These are phyloP conservation scores for Gloeophyllum trabeum DNA, from an alignment of 768 basidiomycete species.

Conservation along the genomic window DNA sequence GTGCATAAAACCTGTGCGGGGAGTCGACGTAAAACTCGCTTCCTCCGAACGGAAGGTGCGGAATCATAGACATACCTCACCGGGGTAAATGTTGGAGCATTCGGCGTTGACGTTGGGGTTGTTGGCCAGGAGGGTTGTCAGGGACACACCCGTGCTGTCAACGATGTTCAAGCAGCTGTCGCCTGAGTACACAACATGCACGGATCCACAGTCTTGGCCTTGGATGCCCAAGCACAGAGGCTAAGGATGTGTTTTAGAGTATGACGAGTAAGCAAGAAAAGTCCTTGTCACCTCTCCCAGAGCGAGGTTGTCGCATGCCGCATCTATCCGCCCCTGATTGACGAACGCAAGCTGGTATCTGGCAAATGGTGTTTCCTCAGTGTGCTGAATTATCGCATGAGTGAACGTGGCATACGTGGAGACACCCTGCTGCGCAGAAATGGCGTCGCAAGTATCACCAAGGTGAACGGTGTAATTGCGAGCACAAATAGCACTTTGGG, in stretches of 20 bases:
- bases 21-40: no score
- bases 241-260: no score
- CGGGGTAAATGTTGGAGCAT: constrained; percentile 46
- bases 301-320: constrained; percentile 44
- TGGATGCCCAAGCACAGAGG: constrained; percentile 45
- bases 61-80: constrained; percentile 46
- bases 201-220: constrained; percentile 45
- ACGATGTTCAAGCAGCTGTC: constrained; percentile 41
- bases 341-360: constrained; percentile 50
- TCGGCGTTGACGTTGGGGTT: constrained; percentile 49
- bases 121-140: constrained; percentile 39
- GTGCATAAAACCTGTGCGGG: no score
- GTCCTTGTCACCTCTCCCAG: no score
- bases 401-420: constrained; percentile 32
- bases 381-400: no score
- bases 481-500: constrained; percentile 32
- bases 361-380: neutral
- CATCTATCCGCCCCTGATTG: constrained; percentile 35
- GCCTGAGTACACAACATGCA: constrained; percentile 31
- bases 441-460: constrained; percentile 46
- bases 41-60: no score
- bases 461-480: constrained; percentile 37
- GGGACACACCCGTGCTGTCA: constrained; percentile 25
- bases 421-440: constrained; percentile 32
- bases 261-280: no score